A percentile compares a stretch with the other conserved stretches of the same genome.
These are phyloP conservation scores for Aspergillus coremiiformis DNA, from an alignment of 495 filamentous ascomycete genomes.

Conservation along the genomic window DNA sequence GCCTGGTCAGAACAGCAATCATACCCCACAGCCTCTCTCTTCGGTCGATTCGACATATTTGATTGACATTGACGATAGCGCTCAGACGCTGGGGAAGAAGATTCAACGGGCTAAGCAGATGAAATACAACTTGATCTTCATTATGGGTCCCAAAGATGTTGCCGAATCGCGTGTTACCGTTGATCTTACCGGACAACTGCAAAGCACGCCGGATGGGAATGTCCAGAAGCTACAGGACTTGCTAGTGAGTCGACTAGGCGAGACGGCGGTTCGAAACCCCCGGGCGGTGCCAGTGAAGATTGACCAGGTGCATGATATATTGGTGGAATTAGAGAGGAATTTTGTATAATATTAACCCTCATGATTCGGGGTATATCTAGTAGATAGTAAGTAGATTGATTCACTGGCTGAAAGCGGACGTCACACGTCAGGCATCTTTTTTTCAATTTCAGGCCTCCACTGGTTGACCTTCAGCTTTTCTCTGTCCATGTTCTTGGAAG, in stretches of 20 bases:
- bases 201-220: slow-evolving; percentile 30
- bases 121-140: slow-evolving; percentile 67
- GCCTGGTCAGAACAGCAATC: slow-evolving; percentile 9
- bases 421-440: too few relatives aligned
- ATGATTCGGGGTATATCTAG: background rate
- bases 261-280: slow-evolving; percentile 28
- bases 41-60: slow-evolving; percentile 46
- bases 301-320: slow-evolving; percentile 31
- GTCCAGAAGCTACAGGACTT: slow-evolving; percentile 25
- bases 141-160: slow-evolving; percentile 57
- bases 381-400: background rate
- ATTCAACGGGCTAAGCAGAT: slow-evolving; percentile 62
- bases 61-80: slow-evolving; percentile 65
- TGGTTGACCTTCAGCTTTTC: background rate
- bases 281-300: slow-evolving; percentile 33
- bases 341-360: slow-evolving; percentile 21
- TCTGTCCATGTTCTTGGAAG: background rate
- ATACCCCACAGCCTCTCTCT: slow-evolving; percentile 27
- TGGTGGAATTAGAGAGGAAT: slow-evolving; percentile 35
- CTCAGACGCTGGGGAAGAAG: slow-evolving; percentile 58
- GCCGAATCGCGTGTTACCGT: slow-evolving; percentile 37
- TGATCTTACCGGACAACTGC: slow-evolving; percentile 41
- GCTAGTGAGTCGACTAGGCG: slow-evolving; percentile 24
- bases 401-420: background rate
- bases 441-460: too few relatives aligned